Evolutionary conservation across 2,329 filamentous ascomycete genomes (phyloP).

Genomic region (Thermomyces lanuginosus): DNA sequence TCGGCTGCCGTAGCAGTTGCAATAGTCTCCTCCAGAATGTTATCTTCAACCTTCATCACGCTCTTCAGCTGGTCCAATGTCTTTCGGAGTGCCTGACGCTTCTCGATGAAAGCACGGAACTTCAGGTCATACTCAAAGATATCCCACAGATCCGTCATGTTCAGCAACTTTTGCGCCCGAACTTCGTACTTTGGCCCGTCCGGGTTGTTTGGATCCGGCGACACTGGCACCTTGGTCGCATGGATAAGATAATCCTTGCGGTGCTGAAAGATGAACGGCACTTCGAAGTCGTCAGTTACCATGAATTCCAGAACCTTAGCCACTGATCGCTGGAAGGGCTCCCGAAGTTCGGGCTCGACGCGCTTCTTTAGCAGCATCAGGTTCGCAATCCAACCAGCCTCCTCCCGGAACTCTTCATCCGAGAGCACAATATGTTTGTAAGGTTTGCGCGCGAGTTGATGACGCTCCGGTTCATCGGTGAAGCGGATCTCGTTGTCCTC

Average conservation of each 20-base stretch:
- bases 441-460: slow-evolving; percentile 76
- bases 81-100: slow-evolving; percentile 69
- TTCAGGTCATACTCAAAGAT: slow-evolving; percentile 91
- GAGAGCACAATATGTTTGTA: slow-evolving; percentile 71
- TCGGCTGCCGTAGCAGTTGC: slow-evolving; percentile 69
- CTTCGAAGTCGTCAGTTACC: slow-evolving; percentile 83
- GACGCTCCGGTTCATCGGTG: slow-evolving; percentile 80
- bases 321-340: slow-evolving; percentile 74
- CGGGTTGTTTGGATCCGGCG: slow-evolving; percentile 46
- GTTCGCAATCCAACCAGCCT: slow-evolving; percentile 80
- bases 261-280: slow-evolving; percentile 95
- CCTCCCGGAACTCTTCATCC: slow-evolving; percentile 75
- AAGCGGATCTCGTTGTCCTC: slow-evolving; percentile 83
- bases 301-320: slow-evolving; percentile 90
- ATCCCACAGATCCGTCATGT: slow-evolving; percentile 86
- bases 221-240: slow-evolving; percentile 52
- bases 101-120: slow-evolving; percentile 82
- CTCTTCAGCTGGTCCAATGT: slow-evolving; percentile 58
- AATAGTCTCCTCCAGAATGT: slow-evolving; percentile 69
- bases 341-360: slow-evolving; percentile 52
- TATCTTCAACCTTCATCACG: slow-evolving; percentile 51
- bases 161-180: slow-evolving; percentile 70
- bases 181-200: slow-evolving; percentile 59
- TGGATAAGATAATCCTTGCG: slow-evolving; percentile 96
- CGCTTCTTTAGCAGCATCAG: slow-evolving; percentile 79